phyloP scores from a whole-genome alignment of 352 stramenopile genomes.

The Thraustotheca clavata region DNA sequence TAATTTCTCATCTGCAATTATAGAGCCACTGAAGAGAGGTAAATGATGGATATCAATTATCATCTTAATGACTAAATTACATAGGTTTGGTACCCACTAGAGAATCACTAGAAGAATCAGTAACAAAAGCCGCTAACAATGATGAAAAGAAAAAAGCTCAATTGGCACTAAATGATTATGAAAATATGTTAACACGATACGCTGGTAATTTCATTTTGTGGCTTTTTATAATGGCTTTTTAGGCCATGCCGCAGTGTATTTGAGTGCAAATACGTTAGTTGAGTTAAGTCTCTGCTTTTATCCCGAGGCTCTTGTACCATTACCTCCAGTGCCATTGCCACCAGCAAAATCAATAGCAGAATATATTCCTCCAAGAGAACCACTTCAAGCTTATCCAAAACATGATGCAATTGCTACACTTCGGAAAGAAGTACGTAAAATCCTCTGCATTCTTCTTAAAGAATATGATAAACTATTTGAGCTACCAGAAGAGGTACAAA shows the following conservation, averaged over 20 bases:
- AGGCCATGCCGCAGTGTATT: conserved; percentile 15
- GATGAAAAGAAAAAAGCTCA: conserved; percentile 77
- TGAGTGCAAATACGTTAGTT: conserved; percentile 26
- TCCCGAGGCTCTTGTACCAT: conserved; percentile 30
- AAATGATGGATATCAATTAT: not conserved
- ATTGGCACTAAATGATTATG: conserved; percentile 50
- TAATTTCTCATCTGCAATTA: not conserved
- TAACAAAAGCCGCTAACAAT: conserved; percentile 34
- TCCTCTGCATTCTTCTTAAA: conserved; percentile 43
- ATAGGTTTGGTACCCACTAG: conserved; percentile 6
- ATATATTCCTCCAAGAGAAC: conserved; percentile 41
- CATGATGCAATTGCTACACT: conserved; percentile 38
- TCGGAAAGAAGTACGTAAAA: conserved; percentile 45
- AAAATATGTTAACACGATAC: conserved; percentile 25
- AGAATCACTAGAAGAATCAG: conserved; percentile 47
- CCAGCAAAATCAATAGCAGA: conserved; percentile 35
- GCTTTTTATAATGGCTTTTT: not conserved
- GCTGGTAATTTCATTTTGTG: not conserved
- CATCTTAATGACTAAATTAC: not conserved
- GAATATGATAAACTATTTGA: conserved; percentile 46
- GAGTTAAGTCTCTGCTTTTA: conserved; percentile 29
- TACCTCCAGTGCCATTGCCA: conserved; percentile 26
- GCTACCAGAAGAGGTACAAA: conserved; percentile 7
- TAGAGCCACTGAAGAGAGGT: not conserved
- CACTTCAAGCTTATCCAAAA: conserved; percentile 38